Evolutionary conservation across 2,329 filamentous ascomycete species (phyloP), one percentile per base, ranked within the genome.

Genomic region (Monilinia fructicola): DNA sequence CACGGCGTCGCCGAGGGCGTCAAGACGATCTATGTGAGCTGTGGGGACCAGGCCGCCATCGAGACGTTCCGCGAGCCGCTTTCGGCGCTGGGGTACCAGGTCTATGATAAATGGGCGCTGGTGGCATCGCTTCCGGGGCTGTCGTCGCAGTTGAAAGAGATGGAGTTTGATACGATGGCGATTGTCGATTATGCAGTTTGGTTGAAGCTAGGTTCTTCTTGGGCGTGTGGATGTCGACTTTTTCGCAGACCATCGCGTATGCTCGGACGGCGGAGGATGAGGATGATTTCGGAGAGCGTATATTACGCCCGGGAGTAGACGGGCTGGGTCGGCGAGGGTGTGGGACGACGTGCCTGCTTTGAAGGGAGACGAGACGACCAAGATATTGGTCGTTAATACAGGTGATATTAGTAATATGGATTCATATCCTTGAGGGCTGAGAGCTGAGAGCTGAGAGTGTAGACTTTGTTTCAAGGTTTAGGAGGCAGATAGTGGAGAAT

Each of bases 101-200:
- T 74, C 18, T 56, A 70, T 28, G 67, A 70, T 64, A 74, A 73
- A 44, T 69, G 54, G 56, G 63, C 64, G 10, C 40, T 73, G 16
- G 38, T 42, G 31, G 40, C 55, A 10, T 12, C 28, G 18, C 48
- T 54, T 2, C 50, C 55, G 3, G 23, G 31, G 0, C 54, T 72
- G 5, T 40, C 54, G 12, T 52, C 64, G 0, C 56, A 60, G 1
- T 42, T 71, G 12, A 56, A 60, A 3, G 59, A 63, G 2, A 67
- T 67, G 14, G 50, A 56, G 14, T 74, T 74, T 54, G 72, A 73
- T 38, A 50, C 63, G 12, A 69, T 67, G 53, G 71, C 68, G 5
- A 68, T 73, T 38, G 65, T 72, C 18, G 72, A 74, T 14, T 73
- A 73, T 31, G 62, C 70, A 42, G 68, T 66, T 66, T 73, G 31